Conservation (phyloP, 2,329 filamentous ascomycete species). For the Ophiostoma novo-ulmi region DNA sequence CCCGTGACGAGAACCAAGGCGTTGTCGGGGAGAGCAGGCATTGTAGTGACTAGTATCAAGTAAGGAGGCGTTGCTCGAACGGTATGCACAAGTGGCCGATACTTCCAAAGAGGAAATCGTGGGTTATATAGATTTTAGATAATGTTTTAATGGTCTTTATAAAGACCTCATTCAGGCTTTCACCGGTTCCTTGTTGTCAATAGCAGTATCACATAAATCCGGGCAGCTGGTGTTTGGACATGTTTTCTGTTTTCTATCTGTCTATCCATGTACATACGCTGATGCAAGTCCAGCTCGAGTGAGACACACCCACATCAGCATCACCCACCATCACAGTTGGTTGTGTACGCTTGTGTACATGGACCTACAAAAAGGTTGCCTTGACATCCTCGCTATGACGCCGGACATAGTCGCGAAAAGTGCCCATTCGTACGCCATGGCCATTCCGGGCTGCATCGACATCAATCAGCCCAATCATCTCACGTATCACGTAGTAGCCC, state of each 20-base stretch:
- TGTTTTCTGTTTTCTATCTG: background rate
- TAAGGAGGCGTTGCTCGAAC: too few species aligned
- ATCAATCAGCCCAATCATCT: conserved; percentile 3
- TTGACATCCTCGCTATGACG: background rate
- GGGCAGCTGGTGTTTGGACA: too few species aligned
- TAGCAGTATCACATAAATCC: too few species aligned
- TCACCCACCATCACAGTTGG: too few species aligned
- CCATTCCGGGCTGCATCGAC: background rate
- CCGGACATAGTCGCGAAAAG: background rate
- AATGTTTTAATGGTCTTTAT: too few species aligned
- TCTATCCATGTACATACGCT: background rate
- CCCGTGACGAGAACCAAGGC: background rate
- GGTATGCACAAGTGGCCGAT: too few species aligned
- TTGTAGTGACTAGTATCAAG: background rate
- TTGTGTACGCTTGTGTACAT: too few species aligned
- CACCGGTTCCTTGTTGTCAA: too few species aligned
- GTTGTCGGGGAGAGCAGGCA: background rate
- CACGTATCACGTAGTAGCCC: conserved; percentile 14
- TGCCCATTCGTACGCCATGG: background rate
- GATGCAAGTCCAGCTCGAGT: background rate
- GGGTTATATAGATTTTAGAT: too few species aligned
- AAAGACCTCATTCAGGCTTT: too few species aligned
- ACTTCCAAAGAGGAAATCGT: too few species aligned
- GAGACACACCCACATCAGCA: background rate
- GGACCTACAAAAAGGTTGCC: background rate